Conservation (phyloP, 805 yeast genomes). For the Ogataea pini region DNA sequence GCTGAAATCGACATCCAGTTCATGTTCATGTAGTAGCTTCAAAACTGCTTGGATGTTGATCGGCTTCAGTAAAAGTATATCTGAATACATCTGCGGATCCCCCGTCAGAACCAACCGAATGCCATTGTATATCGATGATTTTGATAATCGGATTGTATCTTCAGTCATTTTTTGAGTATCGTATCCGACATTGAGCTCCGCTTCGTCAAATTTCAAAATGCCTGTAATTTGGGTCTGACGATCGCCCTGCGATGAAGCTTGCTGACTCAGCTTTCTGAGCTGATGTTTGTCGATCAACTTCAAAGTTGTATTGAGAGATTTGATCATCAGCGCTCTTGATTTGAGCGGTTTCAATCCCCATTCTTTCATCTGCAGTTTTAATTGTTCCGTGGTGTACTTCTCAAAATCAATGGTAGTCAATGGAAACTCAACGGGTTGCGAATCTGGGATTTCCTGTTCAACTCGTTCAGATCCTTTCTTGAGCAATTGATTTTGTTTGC, state of each 20-base stretch:
- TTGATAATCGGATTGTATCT: slow-evolving; percentile 12
- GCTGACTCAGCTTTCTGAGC: slow-evolving; percentile 11
- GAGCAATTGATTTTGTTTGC: too few species aligned
- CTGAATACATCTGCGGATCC: slow-evolving; percentile 18
- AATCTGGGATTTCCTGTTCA: slow-evolving; percentile 22
- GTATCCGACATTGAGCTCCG: slow-evolving; percentile 17
- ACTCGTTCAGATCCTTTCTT: background rate
- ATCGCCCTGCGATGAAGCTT: slow-evolving; percentile 6
- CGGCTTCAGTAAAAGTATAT: slow-evolving; percentile 30
- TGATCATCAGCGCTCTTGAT: slow-evolving; percentile 37
- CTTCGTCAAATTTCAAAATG: slow-evolving; percentile 18
- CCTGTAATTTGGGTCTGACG: background rate
- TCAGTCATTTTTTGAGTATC: slow-evolving; percentile 13
- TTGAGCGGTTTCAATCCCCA: slow-evolving; percentile 43
- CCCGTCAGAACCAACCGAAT: slow-evolving; percentile 20
- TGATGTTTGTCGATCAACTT: slow-evolving; percentile 22
- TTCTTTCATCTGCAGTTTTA: slow-evolving; percentile 29
- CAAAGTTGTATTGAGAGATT: slow-evolving; percentile 28
- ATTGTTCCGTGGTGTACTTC: slow-evolving; percentile 19
- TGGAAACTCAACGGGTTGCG: slow-evolving; percentile 18
- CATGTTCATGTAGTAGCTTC: slow-evolving; percentile 16
- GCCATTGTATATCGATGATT: slow-evolving; percentile 16
- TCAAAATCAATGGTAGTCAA: slow-evolving; percentile 15
- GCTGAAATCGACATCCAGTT: slow-evolving; percentile 22
- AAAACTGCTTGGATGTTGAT: slow-evolving; percentile 23